A percentile compares a stretch with the other conserved stretches of the same genome.
These are phyloP conservation scores for Podila horticola DNA, from an alignment of 192 early-diverging fungal genomes.

Conservation along the genomic window DNA sequence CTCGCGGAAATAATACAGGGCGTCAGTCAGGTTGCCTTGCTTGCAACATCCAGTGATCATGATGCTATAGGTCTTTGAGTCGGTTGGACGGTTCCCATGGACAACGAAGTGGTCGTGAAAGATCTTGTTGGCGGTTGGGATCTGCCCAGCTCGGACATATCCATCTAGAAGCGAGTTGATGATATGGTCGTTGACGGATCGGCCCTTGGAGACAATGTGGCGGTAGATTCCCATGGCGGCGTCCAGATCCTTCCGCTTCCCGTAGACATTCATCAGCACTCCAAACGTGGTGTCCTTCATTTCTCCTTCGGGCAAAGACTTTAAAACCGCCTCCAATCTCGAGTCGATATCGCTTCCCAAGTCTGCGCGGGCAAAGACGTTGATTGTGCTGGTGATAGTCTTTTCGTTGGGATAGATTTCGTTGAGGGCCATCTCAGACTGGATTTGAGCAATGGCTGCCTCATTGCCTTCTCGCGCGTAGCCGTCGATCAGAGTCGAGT, in stretches of 20 bases:
- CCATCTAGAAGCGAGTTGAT: constrained; percentile 40
- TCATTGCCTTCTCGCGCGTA: constrained; percentile 38
- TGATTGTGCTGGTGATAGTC: constrained; percentile 43
- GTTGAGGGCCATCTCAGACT: constrained; percentile 36
- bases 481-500: constrained; percentile 42
- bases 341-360: constrained; percentile 26
- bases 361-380: constrained; percentile 30
- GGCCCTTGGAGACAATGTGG: constrained; percentile 29
- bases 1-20: constrained; percentile 38
- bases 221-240: constrained; percentile 31
- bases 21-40: constrained; percentile 15
- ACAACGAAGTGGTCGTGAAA: constrained; percentile 42
- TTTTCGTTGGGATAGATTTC: constrained; percentile 29
- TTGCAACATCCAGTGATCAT: constrained; percentile 45
- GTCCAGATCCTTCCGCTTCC: constrained; percentile 36
- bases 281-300: constrained; percentile 43
- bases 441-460: constrained; percentile 37
- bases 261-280: constrained; percentile 45
- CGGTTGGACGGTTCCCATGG: constrained; percentile 6
- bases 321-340: constrained; percentile 11
- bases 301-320: constrained; percentile 29
- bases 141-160: constrained; percentile 16
- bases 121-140: constrained; percentile 28
- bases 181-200: constrained; percentile 25
- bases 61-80: constrained; percentile 36